Percentiles rank a stretch among this genome's conserved stretches.
phyloP scores from a whole-genome alignment of 2,329 filamentous ascomycete species.

The Didymosphaeria variabile region DNA sequence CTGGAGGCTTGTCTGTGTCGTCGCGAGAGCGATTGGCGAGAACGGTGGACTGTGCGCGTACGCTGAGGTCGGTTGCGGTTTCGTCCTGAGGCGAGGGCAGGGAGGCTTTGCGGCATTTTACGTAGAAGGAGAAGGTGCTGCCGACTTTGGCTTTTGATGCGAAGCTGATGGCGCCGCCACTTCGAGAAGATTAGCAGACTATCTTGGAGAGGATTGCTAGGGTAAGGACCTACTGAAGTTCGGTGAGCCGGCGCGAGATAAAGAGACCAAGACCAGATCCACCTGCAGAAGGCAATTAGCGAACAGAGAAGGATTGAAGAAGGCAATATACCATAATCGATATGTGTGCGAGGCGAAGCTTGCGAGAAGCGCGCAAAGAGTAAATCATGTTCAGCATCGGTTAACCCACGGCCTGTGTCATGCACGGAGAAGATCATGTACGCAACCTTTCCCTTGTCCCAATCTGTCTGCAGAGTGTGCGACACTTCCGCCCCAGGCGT shows the following conservation, averaged over 20 bases:
- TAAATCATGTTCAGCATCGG: slow-evolving; percentile 43
- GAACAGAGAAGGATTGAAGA: no score
- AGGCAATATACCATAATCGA: slow-evolving; percentile 18
- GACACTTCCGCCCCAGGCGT: slow-evolving; percentile 26
- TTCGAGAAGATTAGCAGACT: not conserved
- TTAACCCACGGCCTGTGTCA: slow-evolving; percentile 54
- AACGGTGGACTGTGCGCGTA: slow-evolving; percentile 17
- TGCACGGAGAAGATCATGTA: slow-evolving; percentile 49
- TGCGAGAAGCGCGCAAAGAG: slow-evolving; percentile 45
- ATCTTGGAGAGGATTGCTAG: not conserved
- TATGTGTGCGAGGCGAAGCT: slow-evolving; percentile 44
- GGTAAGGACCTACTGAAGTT: slow-evolving; percentile 29
- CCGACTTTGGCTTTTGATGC: slow-evolving; percentile 31
- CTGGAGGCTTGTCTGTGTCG: slow-evolving; percentile 20
- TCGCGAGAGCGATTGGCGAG: slow-evolving; percentile 12
- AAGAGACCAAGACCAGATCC: slow-evolving; percentile 48
- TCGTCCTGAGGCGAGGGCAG: slow-evolving; percentile 16
- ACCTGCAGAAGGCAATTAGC: slow-evolving; percentile 31
- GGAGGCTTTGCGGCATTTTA: slow-evolving; percentile 31
- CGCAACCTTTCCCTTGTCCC: slow-evolving; percentile 42
- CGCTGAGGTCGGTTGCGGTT: not conserved
- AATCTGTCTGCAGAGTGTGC: slow-evolving; percentile 31
- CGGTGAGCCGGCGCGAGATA: slow-evolving; percentile 43
- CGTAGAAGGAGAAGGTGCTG: slow-evolving; percentile 46
- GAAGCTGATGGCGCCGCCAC: slow-evolving; percentile 43